Evolutionary conservation across 176 grass and related monocot species (phyloP), one percentile per base, ranked within the genome.

Genomic region (Musa beccarii): DNA sequence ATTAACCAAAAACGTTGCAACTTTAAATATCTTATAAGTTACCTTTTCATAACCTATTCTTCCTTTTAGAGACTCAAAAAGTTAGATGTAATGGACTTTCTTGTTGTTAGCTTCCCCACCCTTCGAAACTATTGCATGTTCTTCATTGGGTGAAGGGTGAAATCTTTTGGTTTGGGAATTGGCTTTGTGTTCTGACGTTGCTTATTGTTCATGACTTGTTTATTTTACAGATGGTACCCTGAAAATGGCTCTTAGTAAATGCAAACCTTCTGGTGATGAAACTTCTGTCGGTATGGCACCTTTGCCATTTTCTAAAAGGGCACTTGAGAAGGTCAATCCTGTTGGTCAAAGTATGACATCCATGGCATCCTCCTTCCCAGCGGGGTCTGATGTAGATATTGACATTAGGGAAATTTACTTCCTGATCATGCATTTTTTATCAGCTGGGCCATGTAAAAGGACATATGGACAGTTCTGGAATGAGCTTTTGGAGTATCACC

Each of bases 341-440:
- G 52, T 64, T 21, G 79, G 82, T 71, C 67, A 75, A 78, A 77
- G 54, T 49, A 86, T 87, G 80, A 56, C 86, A 82, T 24, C 68
- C 7, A 79, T 87, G 80, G 49, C 86, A 82, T 24, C 68, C 3
- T 76, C 79, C 80, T 75, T 86, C 50, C 22, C 81, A 34, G 54
- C 81, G 51, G 86, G 79, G 81, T 72, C 80, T 77, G 81, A 79
- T 76, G 81, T 85, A 73, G 86, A 98, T 83, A 86, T 98, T 80
- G 95, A 98, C 74, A 82, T 87, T 82, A 79, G 88, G 75, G 95
- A 98, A 83, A 54, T 98, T 77, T 93, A 98, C 84, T 98, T 98
- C 76, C 79, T 93, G 82, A 98, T 98, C 43, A 93, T 93, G 84
- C 95, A 98, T 85, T 93, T 98, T 83, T 72, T 98, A 74, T 98